phyloP scores from a whole-genome alignment of 2,329 filamentous ascomycete genomes.

The Penicillium brasilianum region DNA sequence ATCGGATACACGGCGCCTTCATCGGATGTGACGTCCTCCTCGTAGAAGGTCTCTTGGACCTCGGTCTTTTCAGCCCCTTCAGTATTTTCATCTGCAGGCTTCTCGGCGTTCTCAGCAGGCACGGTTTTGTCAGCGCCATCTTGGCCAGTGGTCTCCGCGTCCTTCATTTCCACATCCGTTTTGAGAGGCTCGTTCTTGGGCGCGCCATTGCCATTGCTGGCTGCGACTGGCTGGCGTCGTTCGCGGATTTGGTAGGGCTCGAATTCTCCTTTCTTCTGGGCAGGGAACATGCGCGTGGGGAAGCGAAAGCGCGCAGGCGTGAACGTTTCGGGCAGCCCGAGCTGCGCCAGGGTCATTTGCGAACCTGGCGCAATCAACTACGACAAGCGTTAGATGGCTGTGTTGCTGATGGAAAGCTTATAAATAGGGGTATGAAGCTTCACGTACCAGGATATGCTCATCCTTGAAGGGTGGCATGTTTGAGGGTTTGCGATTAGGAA shows the following conservation, averaged over 20 bases:
- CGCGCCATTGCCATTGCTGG: conserved; percentile 35
- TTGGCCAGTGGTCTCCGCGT: conserved; percentile 38
- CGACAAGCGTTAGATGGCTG: not conserved
- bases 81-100: conserved; percentile 26
- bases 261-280: conserved; percentile 75
- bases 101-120: conserved; percentile 30
- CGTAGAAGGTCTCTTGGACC: conserved; percentile 66
- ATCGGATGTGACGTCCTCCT: conserved; percentile 85
- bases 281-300: conserved; percentile 89
- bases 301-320: conserved; percentile 87
- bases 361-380: conserved; percentile 70
- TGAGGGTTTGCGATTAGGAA: conserved; percentile 26
- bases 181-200: conserved; percentile 42
- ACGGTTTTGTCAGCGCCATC: conserved; percentile 10
- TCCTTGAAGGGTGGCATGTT: conserved; percentile 59
- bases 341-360: conserved; percentile 86
- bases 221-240: conserved; percentile 38
- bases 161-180: conserved; percentile 54
- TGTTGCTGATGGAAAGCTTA: not conserved
- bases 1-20: conserved; percentile 93
- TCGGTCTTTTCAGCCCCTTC: conserved; percentile 34
- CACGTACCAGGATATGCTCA: conserved; percentile 56
- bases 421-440: not conserved
- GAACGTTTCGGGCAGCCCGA: conserved; percentile 86
- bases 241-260: conserved; percentile 81